Conservation (phyloP, 208 protist species). For the Trypanosoma rangeli region DNA sequence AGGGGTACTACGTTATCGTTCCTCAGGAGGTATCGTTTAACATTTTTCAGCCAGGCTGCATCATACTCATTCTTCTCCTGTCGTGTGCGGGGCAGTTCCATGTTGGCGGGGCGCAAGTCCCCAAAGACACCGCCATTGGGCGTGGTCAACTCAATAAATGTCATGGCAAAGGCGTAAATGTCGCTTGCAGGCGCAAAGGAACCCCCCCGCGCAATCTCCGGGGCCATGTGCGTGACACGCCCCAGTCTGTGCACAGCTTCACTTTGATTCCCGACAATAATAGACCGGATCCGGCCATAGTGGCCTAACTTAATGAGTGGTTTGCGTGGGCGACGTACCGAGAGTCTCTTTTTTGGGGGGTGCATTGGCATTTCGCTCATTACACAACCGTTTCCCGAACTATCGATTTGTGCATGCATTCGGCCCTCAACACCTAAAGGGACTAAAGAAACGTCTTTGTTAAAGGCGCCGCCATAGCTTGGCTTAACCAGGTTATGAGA, state of each 20-base stretch:
- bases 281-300: constrained; percentile 32
- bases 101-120: constrained; percentile 38
- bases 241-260: constrained; percentile 46
- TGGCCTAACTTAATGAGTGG: constrained; percentile 42
- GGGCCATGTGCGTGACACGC: constrained; percentile 60
- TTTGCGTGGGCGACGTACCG: constrained; percentile 17
- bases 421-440: not conserved
- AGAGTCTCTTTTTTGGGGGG: not conserved
- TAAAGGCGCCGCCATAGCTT: not conserved
- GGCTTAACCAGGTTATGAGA: not conserved
- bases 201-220: constrained; percentile 48
- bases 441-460: not conserved
- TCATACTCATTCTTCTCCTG: constrained; percentile 43
- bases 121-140: constrained; percentile 44
- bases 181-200: constrained; percentile 64
- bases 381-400: not conserved
- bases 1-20: constrained; percentile 34
- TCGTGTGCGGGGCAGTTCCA: constrained; percentile 33
- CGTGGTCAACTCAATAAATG: constrained; percentile 74
- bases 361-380: not conserved
- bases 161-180: constrained; percentile 85
- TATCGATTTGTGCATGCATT: not conserved
- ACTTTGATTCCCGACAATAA: constrained; percentile 18
- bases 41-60: constrained; percentile 29
- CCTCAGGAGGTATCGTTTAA: constrained; percentile 38